Base-by-base conservation (phyloP, 805 yeast genomes). In the Cyberlindnera bimundalis region DNA sequence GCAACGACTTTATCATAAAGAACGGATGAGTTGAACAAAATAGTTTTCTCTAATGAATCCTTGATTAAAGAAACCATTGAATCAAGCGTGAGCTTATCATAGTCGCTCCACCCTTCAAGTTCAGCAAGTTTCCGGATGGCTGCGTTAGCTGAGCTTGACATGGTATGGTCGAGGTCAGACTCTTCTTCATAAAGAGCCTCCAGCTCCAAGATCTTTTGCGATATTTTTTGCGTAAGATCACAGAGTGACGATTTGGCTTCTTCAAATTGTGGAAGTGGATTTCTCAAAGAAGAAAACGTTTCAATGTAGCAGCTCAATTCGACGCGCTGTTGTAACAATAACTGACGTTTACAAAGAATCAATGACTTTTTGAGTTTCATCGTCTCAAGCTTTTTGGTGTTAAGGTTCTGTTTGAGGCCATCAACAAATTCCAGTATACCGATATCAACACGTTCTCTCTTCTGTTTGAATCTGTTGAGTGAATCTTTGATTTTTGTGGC, bases 21-120 rank as follows among this genome's bases (percentile, higher is more conserved):
- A 5, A 76, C 60, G 0, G 84, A 73, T 1, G 86, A 72, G 46
- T 73, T 72, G 42, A 75, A 70, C 17, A 81, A 58, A 6, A 81
- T 66, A 27, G 80, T 80, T 37, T 66, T 70, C 29, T 79, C 79
- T 3, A 77, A 59, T 0, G 69, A 57, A 18, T 74, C 77, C 25
- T 67, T 70, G 26, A 81, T 57, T 23, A 68, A 54, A 1, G 61
- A 58, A 4, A 78, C 53, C 33, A 67, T 59, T 2, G 61, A 53
- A 13, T 73, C 69, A 41, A 72, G 76, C 1, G 68, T 43, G 2
- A 55, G 39, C 3, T 73, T 62, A 56, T 78, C 77, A 24, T 56
- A 51, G 0, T 64, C 67, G 13, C 65, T 50, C 89, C 90, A 84
- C 4, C 71, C 64, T 25, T 78, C 82, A 50, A 73, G 57, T 39